Conservation (phyloP, 1,284 basidiomycete genomes). For the Pisolithus thermaeus region DNA sequence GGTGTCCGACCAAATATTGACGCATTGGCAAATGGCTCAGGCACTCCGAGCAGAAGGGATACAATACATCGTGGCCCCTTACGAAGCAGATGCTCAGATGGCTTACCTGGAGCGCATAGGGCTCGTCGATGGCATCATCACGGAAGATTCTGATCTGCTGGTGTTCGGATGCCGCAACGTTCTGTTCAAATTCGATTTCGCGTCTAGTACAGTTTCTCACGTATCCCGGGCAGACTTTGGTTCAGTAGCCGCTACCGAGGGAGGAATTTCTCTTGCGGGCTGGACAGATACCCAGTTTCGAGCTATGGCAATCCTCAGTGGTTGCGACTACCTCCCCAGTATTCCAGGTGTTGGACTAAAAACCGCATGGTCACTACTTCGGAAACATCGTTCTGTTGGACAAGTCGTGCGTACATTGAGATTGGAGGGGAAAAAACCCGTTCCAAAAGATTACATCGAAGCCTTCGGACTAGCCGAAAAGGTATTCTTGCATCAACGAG, state of each 20-base stretch:
- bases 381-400: conserved; percentile 83
- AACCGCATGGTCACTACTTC: conserved; percentile 82
- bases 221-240: conserved; percentile 80
- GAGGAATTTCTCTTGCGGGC: conserved; percentile 73
- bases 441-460: conserved; percentile 74
- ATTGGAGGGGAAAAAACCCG: conserved; percentile 80
- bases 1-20: background rate
- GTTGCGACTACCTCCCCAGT: conserved; percentile 95
- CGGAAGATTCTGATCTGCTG: conserved; percentile 97
- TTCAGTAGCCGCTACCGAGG: conserved; percentile 47
- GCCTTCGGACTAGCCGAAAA: conserved; percentile 80
- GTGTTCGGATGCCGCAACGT: conserved; percentile 92
- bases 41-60: conserved; percentile 77
- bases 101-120: conserved; percentile 85
- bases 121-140: conserved; percentile 88
- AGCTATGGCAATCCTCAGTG: conserved; percentile 93
- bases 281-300: conserved; percentile 92
- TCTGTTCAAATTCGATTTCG: conserved; percentile 80
- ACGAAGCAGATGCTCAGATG: conserved; percentile 98
- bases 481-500: conserved; percentile 92
- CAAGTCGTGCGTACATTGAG: conserved; percentile 78
- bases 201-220: conserved; percentile 69
- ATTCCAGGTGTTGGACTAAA: conserved; percentile 93
- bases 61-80: conserved; percentile 91
- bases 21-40: conserved; percentile 35